Evolutionary conservation across 495 filamentous ascomycete genomes (phyloP).

Genomic region (Rhypophila decipiens): DNA sequence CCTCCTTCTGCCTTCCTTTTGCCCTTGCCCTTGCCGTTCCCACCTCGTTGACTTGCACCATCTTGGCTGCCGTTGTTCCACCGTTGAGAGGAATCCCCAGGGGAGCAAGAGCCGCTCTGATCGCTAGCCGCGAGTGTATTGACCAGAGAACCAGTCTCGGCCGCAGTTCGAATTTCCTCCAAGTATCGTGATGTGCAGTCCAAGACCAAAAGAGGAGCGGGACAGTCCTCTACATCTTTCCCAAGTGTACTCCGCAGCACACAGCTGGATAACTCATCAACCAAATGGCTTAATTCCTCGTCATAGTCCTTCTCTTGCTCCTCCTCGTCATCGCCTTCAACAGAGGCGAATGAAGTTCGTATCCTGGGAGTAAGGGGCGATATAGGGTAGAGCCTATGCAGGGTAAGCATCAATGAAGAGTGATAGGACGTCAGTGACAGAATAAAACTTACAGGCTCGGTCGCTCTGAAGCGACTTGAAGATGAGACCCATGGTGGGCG

Average conservation of each 20-base stretch:
- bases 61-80: conserved; percentile 3
- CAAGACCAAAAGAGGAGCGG: conserved; percentile 21
- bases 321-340: neutral
- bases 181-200: conserved; percentile 25
- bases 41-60: conserved; percentile 4
- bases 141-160: conserved; percentile 13
- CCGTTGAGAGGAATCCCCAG: conserved; percentile 6
- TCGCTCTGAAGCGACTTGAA: neutral
- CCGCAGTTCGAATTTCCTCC: conserved; percentile 18
- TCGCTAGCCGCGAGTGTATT: conserved; percentile 6
- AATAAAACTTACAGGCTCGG: too few relatives aligned
- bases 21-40: conserved; percentile 13
- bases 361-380: neutral
- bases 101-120: conserved; percentile 12
- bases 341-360: neutral
- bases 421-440: too few relatives aligned
- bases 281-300: conserved; percentile 9
- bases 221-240: conserved; percentile 24
- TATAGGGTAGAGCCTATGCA: neutral
- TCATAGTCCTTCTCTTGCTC: conserved; percentile 12
- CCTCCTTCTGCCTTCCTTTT: conserved; percentile 25
- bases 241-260: conserved; percentile 21
- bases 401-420: neutral
- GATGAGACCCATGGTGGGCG: neutral
- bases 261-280: conserved; percentile 23